Evolutionary conservation across 257 asterid genomes (phyloP).

Genomic region (Coffea eugenioides): DNA sequence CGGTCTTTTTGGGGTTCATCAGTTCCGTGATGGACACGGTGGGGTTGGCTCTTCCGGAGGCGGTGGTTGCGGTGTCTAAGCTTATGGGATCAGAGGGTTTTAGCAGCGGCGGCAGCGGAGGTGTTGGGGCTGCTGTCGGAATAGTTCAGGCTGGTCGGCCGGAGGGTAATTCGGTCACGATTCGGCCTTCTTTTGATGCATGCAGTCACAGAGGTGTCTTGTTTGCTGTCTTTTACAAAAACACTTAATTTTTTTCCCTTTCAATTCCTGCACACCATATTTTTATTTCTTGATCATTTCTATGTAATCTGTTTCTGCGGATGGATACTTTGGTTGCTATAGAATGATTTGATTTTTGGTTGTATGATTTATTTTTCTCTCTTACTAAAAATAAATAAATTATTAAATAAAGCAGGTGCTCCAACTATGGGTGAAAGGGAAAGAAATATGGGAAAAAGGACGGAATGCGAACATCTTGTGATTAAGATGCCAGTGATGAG

Average conservation of each 20-base stretch:
- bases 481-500: not conserved
- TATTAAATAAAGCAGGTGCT: not conserved
- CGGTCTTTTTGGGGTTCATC: conserved; percentile 6
- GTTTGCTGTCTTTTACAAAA: not conserved
- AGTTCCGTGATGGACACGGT: conserved; percentile 36
- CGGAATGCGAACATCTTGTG: not conserved
- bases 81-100: conserved; percentile 75
- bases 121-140: conserved; percentile 32
- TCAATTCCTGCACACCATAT: not conserved
- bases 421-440: not conserved
- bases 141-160: conserved; percentile 40
- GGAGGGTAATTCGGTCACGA: conserved; percentile 29
- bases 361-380: not conserved
- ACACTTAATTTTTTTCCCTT: too few species aligned
- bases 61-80: conserved; percentile 27
- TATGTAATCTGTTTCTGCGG: not conserved
- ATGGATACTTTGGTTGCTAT: not conserved
- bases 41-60: conserved; percentile 33
- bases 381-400: not conserved
- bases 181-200: conserved; percentile 18
- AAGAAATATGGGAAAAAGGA: not conserved
- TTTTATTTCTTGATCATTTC: not conserved
- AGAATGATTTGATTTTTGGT: not conserved
- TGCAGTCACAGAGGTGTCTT: conserved; percentile 26
- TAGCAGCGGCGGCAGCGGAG: conserved; percentile 29